These are phyloP conservation scores for Globisporangium cederbergense DNA, from an alignment of 352 stramenopile genomes.

Conservation along the genomic window DNA sequence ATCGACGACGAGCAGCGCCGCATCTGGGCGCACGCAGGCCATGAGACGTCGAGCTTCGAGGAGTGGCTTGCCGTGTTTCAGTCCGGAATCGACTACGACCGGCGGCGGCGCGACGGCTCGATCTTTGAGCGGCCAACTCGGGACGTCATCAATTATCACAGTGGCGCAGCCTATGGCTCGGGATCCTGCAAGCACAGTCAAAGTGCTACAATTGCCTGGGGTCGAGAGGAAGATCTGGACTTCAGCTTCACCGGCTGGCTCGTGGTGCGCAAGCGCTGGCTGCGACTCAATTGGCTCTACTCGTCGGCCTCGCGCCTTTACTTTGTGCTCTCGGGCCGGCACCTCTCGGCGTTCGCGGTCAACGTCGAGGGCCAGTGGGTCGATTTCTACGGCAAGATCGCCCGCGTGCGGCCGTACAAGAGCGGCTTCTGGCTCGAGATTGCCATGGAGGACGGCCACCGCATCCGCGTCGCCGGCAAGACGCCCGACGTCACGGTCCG, in stretches of 20 bases:
- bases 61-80: constrained; percentile 31
- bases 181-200: background rate
- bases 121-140: constrained; percentile 18
- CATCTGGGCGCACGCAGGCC: constrained; percentile 36
- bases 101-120: constrained; percentile 15
- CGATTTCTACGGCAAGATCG: constrained; percentile 29
- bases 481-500: background rate
- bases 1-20: constrained; percentile 23
- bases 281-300: constrained; percentile 23
- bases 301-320: constrained; percentile 22
- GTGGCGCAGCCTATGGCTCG: background rate
- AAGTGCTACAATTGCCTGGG: background rate
- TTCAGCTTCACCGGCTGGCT: constrained; percentile 30
- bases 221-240: constrained; percentile 11
- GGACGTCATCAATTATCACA: background rate
- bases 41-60: constrained; percentile 31
- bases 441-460: constrained; percentile 15
- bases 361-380: constrained; percentile 42
- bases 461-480: constrained; percentile 23
- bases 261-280: constrained; percentile 15
- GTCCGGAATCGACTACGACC: constrained; percentile 17
- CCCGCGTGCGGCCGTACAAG: constrained; percentile 1
- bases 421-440: constrained; percentile 17
- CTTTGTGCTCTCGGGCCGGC: constrained; percentile 28
- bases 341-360: constrained; percentile 33